Percentiles rank a stretch among this genome's conserved stretches.
Conservation (phyloP, 2,329 filamentous ascomycete genomes). For the Colletotrichum sp. region DNA sequence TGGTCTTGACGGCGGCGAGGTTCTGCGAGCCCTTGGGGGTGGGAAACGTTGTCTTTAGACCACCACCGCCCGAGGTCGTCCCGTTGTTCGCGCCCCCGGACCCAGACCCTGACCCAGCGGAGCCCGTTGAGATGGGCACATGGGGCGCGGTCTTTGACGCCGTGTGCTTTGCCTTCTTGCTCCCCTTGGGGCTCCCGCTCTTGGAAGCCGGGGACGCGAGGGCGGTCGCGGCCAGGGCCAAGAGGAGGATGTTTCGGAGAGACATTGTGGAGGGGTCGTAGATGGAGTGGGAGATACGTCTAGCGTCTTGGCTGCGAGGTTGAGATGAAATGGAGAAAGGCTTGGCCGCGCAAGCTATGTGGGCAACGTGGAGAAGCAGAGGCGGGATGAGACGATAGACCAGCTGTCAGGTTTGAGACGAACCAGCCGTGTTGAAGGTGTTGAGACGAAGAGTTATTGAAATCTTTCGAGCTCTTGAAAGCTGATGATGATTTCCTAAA, state of each 20-base stretch:
- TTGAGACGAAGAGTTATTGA: background rate
- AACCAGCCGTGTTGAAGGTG: background rate
- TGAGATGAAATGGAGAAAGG: background rate
- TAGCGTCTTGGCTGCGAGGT: background rate
- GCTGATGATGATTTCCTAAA: background rate
- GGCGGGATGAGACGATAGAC: background rate
- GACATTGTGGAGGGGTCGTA: background rate
- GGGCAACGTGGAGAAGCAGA: background rate
- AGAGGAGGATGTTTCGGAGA: constrained; percentile 12
- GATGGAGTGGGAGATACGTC: background rate
- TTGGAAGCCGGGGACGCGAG: constrained; percentile 2
- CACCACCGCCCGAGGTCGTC: background rate
- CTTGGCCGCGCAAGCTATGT: background rate
- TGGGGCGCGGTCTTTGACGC: background rate
- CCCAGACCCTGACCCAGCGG: background rate
- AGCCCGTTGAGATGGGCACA: background rate
- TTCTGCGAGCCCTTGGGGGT: constrained; percentile 12
- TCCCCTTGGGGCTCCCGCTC: background rate
- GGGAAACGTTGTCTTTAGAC: constrained; percentile 1
- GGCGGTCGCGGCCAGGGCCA: background rate
- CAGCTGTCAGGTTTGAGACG: constrained; percentile 4
- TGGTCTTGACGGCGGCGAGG: constrained; percentile 11
- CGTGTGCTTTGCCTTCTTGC: background rate
- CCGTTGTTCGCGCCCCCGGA: background rate
- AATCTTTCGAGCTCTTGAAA: background rate